Conservation (phyloP, 495 filamentous ascomycete genomes). For the Aspergillus diversus region DNA sequence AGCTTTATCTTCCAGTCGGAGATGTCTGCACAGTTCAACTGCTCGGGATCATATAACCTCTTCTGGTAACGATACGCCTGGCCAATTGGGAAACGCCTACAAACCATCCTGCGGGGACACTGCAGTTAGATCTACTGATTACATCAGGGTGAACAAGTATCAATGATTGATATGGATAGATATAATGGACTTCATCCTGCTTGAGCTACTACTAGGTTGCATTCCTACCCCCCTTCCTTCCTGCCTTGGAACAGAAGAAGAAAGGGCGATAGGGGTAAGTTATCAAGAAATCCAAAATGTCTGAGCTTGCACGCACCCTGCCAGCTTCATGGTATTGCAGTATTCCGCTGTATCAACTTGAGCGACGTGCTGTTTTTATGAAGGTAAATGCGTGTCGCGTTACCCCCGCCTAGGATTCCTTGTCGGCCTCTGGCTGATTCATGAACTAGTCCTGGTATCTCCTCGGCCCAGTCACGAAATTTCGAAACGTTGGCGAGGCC, state of each 20-base stretch:
- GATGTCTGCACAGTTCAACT: background rate
- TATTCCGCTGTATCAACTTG: slow-evolving; percentile 50
- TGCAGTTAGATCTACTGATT: slow-evolving; percentile 13
- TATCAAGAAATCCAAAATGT: slow-evolving; percentile 27
- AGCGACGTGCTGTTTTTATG: slow-evolving; percentile 58
- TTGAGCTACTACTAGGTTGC: background rate
- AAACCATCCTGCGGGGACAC: slow-evolving; percentile 9
- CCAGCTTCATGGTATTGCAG: slow-evolving; percentile 52
- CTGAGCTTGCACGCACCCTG: slow-evolving; percentile 44
- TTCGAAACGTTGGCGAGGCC: slow-evolving; percentile 47
- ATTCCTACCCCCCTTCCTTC: background rate
- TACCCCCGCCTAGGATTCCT: background rate
- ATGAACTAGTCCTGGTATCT: slow-evolving; percentile 59
- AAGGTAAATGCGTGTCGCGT: slow-evolving; percentile 36
- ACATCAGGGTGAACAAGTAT: background rate
- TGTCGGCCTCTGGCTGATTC: slow-evolving; percentile 17
- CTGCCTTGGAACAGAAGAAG: background rate
- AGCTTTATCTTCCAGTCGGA: no score
- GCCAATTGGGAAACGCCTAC: slow-evolving; percentile 19
- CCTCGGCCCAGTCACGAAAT: slow-evolving; percentile 62
- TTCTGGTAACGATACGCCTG: slow-evolving; percentile 44
- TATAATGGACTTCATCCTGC: slow-evolving; percentile 4
- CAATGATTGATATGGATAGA: slow-evolving; percentile 11
- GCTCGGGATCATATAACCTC: slow-evolving; percentile 42
- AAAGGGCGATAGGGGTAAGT: background rate